A percentile compares a stretch with the other conserved stretches of the same genome.
Evolutionary conservation across 2,329 filamentous ascomycete genomes (phyloP).

Genomic region (Chaetomiaceae sp.): DNA sequence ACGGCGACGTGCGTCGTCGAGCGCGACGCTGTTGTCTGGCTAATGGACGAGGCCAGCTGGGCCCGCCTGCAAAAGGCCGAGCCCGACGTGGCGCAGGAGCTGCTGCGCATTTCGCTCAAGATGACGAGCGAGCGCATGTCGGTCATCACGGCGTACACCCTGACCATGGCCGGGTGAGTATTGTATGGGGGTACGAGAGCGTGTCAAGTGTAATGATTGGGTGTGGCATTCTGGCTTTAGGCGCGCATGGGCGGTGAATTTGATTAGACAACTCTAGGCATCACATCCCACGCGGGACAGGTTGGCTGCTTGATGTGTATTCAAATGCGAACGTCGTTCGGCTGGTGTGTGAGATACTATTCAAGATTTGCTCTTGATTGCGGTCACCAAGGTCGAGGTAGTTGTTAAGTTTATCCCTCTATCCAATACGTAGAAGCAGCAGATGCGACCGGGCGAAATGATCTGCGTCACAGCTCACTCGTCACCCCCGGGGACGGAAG

Average conservation of each 20-base stretch:
- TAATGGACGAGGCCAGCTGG: slow-evolving; percentile 69
- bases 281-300: no score
- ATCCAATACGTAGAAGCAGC: no score
- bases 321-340: background rate
- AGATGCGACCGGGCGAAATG: no score
- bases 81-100: slow-evolving; percentile 71
- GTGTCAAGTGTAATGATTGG: no score
- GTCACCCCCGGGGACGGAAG: background rate
- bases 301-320: background rate
- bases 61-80: slow-evolving; percentile 63
- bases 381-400: no score
- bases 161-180: slow-evolving; percentile 43
- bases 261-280: background rate
- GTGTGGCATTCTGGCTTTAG: no score
- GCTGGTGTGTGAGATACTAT: no score
- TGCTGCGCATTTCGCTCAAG: slow-evolving; percentile 84
- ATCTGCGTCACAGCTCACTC: no score
- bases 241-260: no score
- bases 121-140: slow-evolving; percentile 89
- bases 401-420: no score
- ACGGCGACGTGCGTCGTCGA: slow-evolving; percentile 85
- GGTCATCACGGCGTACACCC: slow-evolving; percentile 53
- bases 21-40: slow-evolving; percentile 74
- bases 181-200: no score
- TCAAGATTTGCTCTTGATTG: no score